These are phyloP conservation scores for Crotalaria pallida DNA, from an alignment of 306 rosid species.

Conservation along the genomic window DNA sequence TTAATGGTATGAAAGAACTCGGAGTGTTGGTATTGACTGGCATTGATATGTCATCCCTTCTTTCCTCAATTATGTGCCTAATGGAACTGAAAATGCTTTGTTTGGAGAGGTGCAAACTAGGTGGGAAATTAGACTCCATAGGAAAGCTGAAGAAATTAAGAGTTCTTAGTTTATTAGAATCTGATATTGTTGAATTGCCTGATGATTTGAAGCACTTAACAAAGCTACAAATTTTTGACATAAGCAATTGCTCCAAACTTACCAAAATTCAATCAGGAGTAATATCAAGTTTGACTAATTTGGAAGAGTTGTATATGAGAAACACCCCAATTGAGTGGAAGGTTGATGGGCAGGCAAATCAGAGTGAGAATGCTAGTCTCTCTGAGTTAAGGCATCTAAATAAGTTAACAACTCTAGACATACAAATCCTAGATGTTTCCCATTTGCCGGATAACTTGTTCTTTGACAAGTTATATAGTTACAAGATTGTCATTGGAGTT, in stretches of 20 bases:
- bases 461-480: background rate
- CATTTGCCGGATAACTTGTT: background rate
- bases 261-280: slow-evolving; percentile 5
- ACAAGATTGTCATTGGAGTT: slow-evolving; percentile 23
- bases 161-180: slow-evolving; percentile 23
- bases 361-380: background rate
- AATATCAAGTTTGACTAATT: slow-evolving; percentile 13
- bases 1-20: background rate
- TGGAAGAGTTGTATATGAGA: slow-evolving; percentile 30
- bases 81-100: slow-evolving; percentile 17
- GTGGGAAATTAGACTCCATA: background rate
- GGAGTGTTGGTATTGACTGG: background rate
- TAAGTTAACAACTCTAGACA: background rate
- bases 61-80: background rate
- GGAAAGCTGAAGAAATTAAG: slow-evolving; percentile 26
- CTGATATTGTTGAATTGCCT: slow-evolving; percentile 20
- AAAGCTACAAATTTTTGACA: slow-evolving; percentile 21
- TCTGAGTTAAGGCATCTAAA: background rate
- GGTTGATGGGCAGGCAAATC: background rate
- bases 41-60: background rate
- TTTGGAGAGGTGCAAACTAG: slow-evolving; percentile 2
- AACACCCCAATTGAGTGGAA: slow-evolving; percentile 20
- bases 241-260: background rate
- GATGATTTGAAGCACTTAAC: slow-evolving; percentile 17
- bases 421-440: background rate